Evolutionary conservation across 176 grass and related monocot species (phyloP).

Genomic region (Saccharum officinarum): DNA sequence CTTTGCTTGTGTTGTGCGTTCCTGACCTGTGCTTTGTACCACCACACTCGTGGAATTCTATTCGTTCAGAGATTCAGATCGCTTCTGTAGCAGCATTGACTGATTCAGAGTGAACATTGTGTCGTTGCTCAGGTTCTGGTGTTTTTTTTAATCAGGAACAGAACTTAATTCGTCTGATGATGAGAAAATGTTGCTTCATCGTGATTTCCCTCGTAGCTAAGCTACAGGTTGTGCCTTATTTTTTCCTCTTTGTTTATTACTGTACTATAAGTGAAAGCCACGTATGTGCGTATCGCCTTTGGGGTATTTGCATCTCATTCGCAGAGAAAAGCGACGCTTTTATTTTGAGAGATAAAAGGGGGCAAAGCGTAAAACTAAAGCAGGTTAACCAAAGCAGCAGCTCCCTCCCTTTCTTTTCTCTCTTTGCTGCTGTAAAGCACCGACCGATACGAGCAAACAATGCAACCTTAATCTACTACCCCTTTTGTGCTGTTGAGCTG

Average conservation of each 20-base stretch:
- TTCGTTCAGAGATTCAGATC: constrained; percentile 24
- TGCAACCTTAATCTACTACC: not conserved
- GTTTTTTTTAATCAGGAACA: not conserved
- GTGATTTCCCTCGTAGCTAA: too few relatives aligned
- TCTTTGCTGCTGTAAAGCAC: constrained; percentile 31
- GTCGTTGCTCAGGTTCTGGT: not conserved
- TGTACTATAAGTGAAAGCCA: not conserved
- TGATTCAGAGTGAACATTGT: not conserved
- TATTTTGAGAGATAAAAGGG: not conserved
- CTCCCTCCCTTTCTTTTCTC: not conserved
- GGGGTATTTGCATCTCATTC: constrained; percentile 12
- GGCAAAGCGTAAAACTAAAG: constrained; percentile 20
- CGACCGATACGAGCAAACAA: not conserved
- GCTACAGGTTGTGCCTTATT: too few relatives aligned
- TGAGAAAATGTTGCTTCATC: not conserved
- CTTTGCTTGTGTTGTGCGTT: not conserved
- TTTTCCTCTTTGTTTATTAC: not conserved
- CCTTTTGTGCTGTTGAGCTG: not conserved
- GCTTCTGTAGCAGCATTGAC: constrained; percentile 4
- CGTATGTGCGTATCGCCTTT: not conserved
- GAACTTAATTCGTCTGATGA: not conserved
- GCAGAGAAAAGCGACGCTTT: not conserved
- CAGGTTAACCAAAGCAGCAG: constrained; percentile 1
- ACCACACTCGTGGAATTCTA: not conserved
- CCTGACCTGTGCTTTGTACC: not conserved